phyloP scores from a whole-genome alignment of 75 land plant genomes.

The Cunninghamia lanceolata region DNA sequence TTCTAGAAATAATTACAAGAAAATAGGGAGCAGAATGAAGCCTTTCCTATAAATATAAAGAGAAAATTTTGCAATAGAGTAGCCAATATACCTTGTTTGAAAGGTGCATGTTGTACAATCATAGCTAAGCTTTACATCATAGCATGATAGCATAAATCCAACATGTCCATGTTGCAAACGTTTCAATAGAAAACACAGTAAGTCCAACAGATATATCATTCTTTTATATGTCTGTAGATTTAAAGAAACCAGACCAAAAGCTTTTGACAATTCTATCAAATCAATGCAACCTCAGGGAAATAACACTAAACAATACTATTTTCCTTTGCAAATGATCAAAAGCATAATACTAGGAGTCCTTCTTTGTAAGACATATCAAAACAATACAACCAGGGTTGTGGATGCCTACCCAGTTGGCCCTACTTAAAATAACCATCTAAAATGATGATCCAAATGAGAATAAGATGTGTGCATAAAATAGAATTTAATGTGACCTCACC shows the following conservation, averaged over 20 bases:
- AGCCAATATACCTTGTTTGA: conserved; percentile 63
- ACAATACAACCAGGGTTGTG: no score
- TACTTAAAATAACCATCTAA: no score
- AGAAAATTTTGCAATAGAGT: neutral
- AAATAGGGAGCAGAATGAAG: neutral
- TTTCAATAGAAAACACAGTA: neutral
- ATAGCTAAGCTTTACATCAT: conserved; percentile 90
- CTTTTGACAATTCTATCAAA: neutral
- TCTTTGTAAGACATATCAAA: no score
- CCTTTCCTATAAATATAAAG: neutral
- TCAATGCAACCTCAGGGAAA: neutral
- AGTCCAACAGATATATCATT: neutral
- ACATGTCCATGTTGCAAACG: conserved; percentile 85
- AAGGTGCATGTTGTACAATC: conserved; percentile 67
- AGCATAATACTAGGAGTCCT: no score
- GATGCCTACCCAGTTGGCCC: no score
- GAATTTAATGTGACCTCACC: no score
- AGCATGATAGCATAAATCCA: conserved; percentile 92
- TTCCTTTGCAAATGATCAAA: neutral
- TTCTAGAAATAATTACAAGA: neutral
- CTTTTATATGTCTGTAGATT: neutral
- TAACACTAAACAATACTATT: neutral
- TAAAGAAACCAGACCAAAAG: neutral
- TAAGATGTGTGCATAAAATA: no score
- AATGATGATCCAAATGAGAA: no score